Base-by-base conservation (phyloP, 2,329 filamentous ascomycete genomes). In the Boeremia exigua region DNA sequence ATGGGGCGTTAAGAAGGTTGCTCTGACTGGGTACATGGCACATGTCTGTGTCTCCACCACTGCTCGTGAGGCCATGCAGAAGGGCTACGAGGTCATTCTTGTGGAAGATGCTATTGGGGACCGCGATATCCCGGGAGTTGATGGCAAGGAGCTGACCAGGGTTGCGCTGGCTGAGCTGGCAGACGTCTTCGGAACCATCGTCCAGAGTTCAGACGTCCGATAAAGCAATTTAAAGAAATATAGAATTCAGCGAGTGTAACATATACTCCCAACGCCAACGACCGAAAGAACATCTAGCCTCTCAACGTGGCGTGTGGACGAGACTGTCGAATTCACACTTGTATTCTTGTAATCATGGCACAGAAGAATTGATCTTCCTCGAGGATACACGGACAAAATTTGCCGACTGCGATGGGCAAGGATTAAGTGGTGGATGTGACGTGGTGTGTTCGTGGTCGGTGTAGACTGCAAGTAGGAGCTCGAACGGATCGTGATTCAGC, bases 41-140 rank as follows among this genome's bases (percentile, higher is more conserved):
- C 87, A 90, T 69, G 83, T 90, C 1, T 83, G 86, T 79, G 73
- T 89, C 57, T 77, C 85, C 2, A 84, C 86, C 0, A 90, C 88
- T 0, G 84, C 87, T 0, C 77, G 87, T 39, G 81, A 86, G 45
- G 88, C 79, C 1, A 78, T 75, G 4, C 82, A 90, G 70, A 76
- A 79, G 30, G 88, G 86, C 0, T 89, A 86, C 66, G 86, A 90
- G 66, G 82, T 89, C 23, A 51, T 89, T 1, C 68, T 90, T 19
- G 83, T 81, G 0, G 78, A 82, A 62, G 88, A 89, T 68, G 86
- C 80, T 0, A 82, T 90, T 33, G 87, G 88, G 0, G 87, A 89
- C 70, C 74, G 88, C 8, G 81, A 89, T 68, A 88, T 90, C 39
- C 87, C 87, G 0, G 86, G 86, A 1, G 82, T 81, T 0, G 76